Conservation (phyloP, 768 basidiomycete genomes). For the Glaciozyma antarctica region DNA sequence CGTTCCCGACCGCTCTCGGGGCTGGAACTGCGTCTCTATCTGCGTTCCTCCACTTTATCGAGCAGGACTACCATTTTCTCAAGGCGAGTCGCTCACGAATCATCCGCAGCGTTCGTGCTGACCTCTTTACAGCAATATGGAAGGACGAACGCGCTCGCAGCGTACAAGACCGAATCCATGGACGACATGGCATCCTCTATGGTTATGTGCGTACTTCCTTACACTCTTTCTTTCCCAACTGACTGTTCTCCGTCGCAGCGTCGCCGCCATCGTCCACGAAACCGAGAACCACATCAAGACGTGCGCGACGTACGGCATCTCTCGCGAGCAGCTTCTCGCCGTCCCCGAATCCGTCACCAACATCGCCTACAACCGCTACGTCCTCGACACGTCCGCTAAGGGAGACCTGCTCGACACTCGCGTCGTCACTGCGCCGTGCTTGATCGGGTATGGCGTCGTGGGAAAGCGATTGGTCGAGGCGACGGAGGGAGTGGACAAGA, state of each 20-base stretch:
- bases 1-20: slow-evolving; percentile 69
- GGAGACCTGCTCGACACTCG: slow-evolving; percentile 63
- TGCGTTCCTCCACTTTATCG: slow-evolving; percentile 76
- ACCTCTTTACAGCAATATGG: slow-evolving; percentile 63
- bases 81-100: slow-evolving; percentile 7
- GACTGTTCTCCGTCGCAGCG: slow-evolving; percentile 22
- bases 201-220: slow-evolving; percentile 39
- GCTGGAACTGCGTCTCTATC: slow-evolving; percentile 56
- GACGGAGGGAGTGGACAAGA: slow-evolving; percentile 45
- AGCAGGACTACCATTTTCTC: slow-evolving; percentile 59
- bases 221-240: no score
- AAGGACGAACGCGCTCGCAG: slow-evolving; percentile 68
- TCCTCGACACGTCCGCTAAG: slow-evolving; percentile 68
- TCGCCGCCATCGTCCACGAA: slow-evolving; percentile 59
- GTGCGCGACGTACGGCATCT: slow-evolving; percentile 54
- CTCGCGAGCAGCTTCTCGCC: slow-evolving; percentile 45
- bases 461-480: slow-evolving; percentile 69
- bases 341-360: slow-evolving; percentile 62
- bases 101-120: no score
- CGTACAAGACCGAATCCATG: slow-evolving; percentile 64
- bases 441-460: slow-evolving; percentile 86
- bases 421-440: slow-evolving; percentile 75
- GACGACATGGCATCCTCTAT: slow-evolving; percentile 55
- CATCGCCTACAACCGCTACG: slow-evolving; percentile 76
- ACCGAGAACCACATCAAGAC: slow-evolving; percentile 55